Conservation (phyloP, 202 grass and related monocot genomes). For the Musa balbisiana region DNA sequence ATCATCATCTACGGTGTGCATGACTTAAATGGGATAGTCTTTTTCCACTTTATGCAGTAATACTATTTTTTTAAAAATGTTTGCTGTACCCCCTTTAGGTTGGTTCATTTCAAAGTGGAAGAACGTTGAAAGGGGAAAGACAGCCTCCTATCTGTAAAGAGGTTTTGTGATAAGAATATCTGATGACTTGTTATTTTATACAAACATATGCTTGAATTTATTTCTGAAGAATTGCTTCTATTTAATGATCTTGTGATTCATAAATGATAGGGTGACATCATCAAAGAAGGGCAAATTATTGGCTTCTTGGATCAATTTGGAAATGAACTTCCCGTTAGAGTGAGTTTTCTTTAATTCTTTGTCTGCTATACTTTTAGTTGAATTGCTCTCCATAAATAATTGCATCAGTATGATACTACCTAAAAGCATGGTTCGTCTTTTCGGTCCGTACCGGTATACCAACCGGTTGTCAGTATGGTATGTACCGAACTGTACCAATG, state of each 20-base stretch:
- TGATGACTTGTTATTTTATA: neutral
- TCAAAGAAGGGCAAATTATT: conserved; percentile 40
- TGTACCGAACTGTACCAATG: no score
- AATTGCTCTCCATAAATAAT: neutral
- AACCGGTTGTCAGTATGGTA: no score
- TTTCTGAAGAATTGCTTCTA: neutral
- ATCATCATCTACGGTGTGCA: conserved; percentile 8
- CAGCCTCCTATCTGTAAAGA: conserved; percentile 38
- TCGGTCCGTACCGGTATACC: no score
- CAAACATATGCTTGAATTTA: neutral
- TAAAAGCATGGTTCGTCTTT: no score
- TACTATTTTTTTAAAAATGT: neutral
- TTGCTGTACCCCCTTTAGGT: conserved; percentile 21
- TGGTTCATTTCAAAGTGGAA: conserved; percentile 33
- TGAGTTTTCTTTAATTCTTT: conserved; percentile 14
- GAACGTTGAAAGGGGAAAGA: conserved; percentile 27
- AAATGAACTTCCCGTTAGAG: conserved; percentile 35
- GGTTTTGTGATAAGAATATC: conserved; percentile 13
- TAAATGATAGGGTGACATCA: conserved; percentile 27
- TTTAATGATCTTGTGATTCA: neutral
- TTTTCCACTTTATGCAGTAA: neutral
- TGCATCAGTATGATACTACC: no score
- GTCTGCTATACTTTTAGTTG: neutral
- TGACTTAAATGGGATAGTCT: neutral
- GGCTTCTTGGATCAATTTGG: conserved; percentile 36